These are phyloP conservation scores for Crithidia expoeki DNA, from an alignment of 208 protist species.

Conservation along the genomic window DNA sequence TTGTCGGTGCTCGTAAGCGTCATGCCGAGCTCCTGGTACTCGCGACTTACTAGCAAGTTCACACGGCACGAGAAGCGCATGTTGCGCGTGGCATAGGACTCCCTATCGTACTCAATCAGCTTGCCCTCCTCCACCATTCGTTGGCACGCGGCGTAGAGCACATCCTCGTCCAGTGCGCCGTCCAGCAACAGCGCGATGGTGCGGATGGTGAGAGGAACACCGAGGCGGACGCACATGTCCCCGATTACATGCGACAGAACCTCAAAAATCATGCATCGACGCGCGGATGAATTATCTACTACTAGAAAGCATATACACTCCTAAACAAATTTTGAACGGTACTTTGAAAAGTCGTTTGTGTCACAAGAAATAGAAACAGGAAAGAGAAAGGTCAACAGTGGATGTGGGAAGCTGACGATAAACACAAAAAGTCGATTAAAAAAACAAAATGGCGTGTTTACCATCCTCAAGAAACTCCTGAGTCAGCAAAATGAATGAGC, in stretches of 20 bases:
- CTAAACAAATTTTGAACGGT: background rate
- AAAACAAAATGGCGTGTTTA: too few relatives aligned
- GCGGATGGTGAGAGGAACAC: slow-evolving; percentile 57
- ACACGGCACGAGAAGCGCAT: slow-evolving; percentile 38
- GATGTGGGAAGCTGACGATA: background rate
- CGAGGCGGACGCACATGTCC: slow-evolving; percentile 68
- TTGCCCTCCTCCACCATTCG: slow-evolving; percentile 70
- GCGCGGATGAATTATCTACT: background rate
- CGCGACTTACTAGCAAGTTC: slow-evolving; percentile 69
- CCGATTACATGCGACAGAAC: slow-evolving; percentile 61
- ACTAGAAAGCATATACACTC: slow-evolving; percentile 18
- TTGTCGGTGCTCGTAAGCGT: slow-evolving; percentile 53
- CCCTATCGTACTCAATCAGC: slow-evolving; percentile 52
- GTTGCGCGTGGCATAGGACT: slow-evolving; percentile 61
- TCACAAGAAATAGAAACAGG: slow-evolving; percentile 1
- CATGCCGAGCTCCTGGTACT: slow-evolving; percentile 88
- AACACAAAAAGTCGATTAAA: too few relatives aligned
- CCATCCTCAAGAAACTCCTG: too few relatives aligned
- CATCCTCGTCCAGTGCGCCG: slow-evolving; percentile 56
- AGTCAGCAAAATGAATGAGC: too few relatives aligned
- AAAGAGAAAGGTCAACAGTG: slow-evolving; percentile 2
- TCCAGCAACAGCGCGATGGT: slow-evolving; percentile 54
- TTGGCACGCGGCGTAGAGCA: slow-evolving; percentile 60
- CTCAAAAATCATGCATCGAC: slow-evolving; percentile 80
- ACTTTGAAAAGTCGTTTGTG: background rate